These are phyloP conservation scores for Potentilla sterilis DNA, from an alignment of 306 rosid species.

Conservation along the genomic window DNA sequence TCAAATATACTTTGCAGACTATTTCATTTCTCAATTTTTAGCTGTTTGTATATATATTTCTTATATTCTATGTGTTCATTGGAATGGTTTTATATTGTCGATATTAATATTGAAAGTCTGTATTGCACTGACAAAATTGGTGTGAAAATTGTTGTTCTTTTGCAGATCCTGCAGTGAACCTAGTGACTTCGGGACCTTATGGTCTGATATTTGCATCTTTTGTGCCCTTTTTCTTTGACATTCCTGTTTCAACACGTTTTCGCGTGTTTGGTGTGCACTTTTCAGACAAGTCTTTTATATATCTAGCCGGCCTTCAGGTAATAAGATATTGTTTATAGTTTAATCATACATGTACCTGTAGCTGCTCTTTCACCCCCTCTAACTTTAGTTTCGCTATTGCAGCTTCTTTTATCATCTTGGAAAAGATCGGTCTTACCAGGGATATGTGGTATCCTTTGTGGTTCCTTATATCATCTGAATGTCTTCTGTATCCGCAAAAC, in stretches of 20 bases:
- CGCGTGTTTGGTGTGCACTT: constrained; percentile 70
- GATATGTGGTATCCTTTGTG: constrained; percentile 89
- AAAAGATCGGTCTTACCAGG: constrained; percentile 88
- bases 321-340: constrained; percentile 16
- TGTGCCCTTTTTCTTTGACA: constrained; percentile 93
- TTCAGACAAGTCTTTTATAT: constrained; percentile 93
- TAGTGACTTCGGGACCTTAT: constrained; percentile 87
- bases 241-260: constrained; percentile 88
- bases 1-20: background rate
- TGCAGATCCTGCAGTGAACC: constrained; percentile 78
- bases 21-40: background rate
- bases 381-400: constrained; percentile 29
- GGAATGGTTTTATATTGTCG: background rate
- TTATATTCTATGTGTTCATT: background rate
- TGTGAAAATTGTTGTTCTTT: constrained; percentile 5
- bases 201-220: constrained; percentile 97
- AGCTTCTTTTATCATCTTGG: constrained; percentile 98
- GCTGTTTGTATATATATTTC: background rate
- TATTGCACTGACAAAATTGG: background rate
- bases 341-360: background rate
- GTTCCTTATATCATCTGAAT: constrained; percentile 81
- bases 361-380: constrained; percentile 16
- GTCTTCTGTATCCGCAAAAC: constrained; percentile 79
- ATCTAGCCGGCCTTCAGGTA: constrained; percentile 97
- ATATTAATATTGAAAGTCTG: background rate